Percentiles rank a stretch among this genome's conserved stretches.
Evolutionary conservation across 306 rosid genomes (phyloP).

Genomic region (Citrullus colocynthis): DNA sequence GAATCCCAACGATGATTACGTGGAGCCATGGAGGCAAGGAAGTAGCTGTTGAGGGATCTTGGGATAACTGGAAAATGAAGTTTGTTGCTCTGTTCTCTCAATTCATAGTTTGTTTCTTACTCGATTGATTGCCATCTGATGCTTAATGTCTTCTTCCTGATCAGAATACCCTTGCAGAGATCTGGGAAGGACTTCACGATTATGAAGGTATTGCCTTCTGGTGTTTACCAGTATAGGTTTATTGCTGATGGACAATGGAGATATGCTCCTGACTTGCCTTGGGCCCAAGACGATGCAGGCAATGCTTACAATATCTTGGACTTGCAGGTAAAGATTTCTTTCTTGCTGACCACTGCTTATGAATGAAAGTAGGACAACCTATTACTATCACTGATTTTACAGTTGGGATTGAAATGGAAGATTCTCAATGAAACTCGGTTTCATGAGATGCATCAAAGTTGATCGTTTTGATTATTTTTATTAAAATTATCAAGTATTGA

Average conservation of each 20-base stretch:
- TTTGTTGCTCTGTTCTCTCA: conserved; percentile 18
- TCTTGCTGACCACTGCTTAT: background rate
- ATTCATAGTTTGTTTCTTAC: background rate
- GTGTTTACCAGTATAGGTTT: conserved; percentile 93
- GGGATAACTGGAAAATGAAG: conserved; percentile 97
- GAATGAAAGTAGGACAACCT: background rate
- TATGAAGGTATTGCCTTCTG: conserved; percentile 94
- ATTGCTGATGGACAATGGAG: conserved; percentile 90
- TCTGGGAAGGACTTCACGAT: conserved; percentile 93
- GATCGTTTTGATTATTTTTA: background rate
- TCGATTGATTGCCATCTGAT: conserved; percentile 9
- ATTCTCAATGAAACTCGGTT: background rate
- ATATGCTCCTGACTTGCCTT: conserved; percentile 66
- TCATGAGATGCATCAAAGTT: background rate
- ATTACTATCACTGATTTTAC: background rate
- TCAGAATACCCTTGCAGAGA: conserved; percentile 74
- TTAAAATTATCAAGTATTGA: background rate
- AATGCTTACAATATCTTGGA: conserved; percentile 64
- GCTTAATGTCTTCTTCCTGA: conserved; percentile 15
- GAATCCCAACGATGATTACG: conserved; percentile 92
- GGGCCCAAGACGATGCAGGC: conserved; percentile 73
- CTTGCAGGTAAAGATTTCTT: conserved; percentile 46
- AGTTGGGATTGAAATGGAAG: background rate
- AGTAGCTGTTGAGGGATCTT: conserved; percentile 88
- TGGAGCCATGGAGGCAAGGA: conserved; percentile 87